A percentile compares a stretch with the other conserved stretches of the same genome.
Conservation (phyloP, 2,329 filamentous ascomycete species). For the Sclerotinia sclerotiorum region DNA sequence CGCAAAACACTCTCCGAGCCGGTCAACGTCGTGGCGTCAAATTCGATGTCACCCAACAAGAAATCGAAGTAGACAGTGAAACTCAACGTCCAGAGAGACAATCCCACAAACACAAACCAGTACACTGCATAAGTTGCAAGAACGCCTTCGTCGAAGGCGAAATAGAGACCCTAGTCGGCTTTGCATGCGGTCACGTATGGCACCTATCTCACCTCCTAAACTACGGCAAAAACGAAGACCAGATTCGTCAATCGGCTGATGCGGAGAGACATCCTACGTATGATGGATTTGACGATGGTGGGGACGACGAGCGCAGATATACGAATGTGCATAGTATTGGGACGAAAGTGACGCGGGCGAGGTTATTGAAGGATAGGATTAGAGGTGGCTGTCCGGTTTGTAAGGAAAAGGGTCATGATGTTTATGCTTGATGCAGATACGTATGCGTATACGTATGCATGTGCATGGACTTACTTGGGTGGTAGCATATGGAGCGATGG, state of each 20-base stretch:
- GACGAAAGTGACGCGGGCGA: slow-evolving; percentile 83
- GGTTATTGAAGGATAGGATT: slow-evolving; percentile 71
- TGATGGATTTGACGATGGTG: slow-evolving; percentile 41
- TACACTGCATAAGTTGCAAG: slow-evolving; percentile 60
- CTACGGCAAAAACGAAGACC: slow-evolving; percentile 35
- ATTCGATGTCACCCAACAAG: slow-evolving; percentile 67
- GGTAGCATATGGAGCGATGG: neutral
- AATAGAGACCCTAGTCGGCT: slow-evolving; percentile 72
- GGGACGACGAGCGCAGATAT: slow-evolving; percentile 48
- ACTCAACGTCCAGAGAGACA: slow-evolving; percentile 24
- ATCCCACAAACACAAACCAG: slow-evolving; percentile 43
- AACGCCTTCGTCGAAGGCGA: slow-evolving; percentile 61
- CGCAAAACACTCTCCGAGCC: slow-evolving; percentile 75
- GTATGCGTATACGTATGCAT: too few relatives aligned
- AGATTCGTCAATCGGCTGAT: slow-evolving; percentile 44
- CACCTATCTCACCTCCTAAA: slow-evolving; percentile 71
- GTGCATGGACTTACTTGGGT: neutral
- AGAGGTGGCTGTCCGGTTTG: slow-evolving; percentile 65
- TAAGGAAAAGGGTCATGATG: slow-evolving; percentile 19
- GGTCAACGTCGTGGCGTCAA: slow-evolving; percentile 85
- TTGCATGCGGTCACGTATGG: slow-evolving; percentile 79
- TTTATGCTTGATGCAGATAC: slow-evolving; percentile 4
- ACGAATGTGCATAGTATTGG: slow-evolving; percentile 66
- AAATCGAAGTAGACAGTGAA: slow-evolving; percentile 27
- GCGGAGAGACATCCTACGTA: slow-evolving; percentile 43